Conservation (phyloP, 768 basidiomycete species). For the Clavaria fumosa region DNA sequence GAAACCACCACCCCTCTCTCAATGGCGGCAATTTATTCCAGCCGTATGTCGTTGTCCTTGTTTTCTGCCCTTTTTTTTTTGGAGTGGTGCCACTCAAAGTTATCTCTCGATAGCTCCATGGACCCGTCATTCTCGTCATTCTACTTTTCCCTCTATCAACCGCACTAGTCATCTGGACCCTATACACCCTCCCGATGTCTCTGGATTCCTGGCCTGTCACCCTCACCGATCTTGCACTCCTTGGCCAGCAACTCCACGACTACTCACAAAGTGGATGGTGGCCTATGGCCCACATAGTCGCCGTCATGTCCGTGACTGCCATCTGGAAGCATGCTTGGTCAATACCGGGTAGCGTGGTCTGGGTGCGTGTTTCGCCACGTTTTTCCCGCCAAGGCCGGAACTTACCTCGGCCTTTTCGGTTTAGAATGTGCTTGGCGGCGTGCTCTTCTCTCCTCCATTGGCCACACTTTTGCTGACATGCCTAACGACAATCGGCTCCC, state of each 20-base stretch:
- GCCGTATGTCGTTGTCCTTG: constrained; percentile 16
- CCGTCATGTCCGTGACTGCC: constrained; percentile 69
- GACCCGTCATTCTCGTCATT: constrained; percentile 28
- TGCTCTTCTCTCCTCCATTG: constrained; percentile 66
- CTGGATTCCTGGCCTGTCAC: constrained; percentile 66
- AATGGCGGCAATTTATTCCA: constrained; percentile 1
- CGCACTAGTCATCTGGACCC: constrained; percentile 86
- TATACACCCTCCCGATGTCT: constrained; percentile 60
- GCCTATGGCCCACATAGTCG: constrained; percentile 62
- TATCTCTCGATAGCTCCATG: constrained; percentile 19
- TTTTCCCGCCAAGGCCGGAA: constrained; percentile 5
- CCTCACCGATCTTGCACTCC: constrained; percentile 55
- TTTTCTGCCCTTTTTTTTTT: constrained; percentile 5
- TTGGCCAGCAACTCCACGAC: constrained; percentile 60
- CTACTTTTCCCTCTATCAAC: constrained; percentile 58
- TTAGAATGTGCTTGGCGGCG: constrained; percentile 82
- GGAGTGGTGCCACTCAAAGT: too few species aligned
- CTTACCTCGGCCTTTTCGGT: constrained; percentile 3
- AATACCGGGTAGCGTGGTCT: constrained; percentile 83
- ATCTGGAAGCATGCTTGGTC: constrained; percentile 98
- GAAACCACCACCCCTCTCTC: constrained; percentile 6
- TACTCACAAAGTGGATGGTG: constrained; percentile 58
- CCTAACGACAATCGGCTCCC: constrained; percentile 78
- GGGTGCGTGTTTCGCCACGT: constrained; percentile 37
- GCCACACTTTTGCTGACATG: constrained; percentile 71